Evolutionary conservation across 2,329 filamentous ascomycete genomes (phyloP).

Genomic region (Ophiocordyceps camponoti-leonardi): DNA sequence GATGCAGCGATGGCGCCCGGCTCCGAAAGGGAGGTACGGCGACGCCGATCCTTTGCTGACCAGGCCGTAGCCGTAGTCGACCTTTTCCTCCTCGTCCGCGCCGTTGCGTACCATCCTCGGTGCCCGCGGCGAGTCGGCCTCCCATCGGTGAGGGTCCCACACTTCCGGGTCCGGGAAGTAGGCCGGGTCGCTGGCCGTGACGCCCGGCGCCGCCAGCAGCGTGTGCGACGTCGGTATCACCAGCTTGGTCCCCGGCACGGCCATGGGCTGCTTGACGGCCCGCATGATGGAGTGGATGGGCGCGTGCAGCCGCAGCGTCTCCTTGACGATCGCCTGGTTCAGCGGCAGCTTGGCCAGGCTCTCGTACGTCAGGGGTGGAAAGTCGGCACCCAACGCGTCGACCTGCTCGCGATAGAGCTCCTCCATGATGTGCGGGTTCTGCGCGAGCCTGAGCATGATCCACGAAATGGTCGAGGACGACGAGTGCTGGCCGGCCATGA

Average conservation of each 20-base stretch:
- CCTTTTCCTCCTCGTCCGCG: constrained; percentile 50
- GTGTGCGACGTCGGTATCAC: constrained; percentile 66
- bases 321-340: constrained; percentile 73
- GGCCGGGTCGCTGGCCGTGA: constrained; percentile 51
- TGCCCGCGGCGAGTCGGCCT: constrained; percentile 41
- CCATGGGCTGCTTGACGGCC: constrained; percentile 76
- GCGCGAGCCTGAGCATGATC: constrained; percentile 69
- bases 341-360: constrained; percentile 63
- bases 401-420: constrained; percentile 75
- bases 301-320: constrained; percentile 78
- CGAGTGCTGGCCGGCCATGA: constrained; percentile 86
- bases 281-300: constrained; percentile 94
- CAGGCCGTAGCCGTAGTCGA: constrained; percentile 87
- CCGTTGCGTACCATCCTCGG: constrained; percentile 26
- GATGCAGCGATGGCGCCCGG: constrained; percentile 84
- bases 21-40: constrained; percentile 87
- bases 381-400: constrained; percentile 51
- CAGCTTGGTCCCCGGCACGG: constrained; percentile 65
- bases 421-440: constrained; percentile 60
- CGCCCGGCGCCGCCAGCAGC: constrained; percentile 71
- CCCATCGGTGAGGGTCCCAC: constrained; percentile 91
- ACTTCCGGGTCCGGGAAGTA: constrained; percentile 68
- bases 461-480: constrained; percentile 71
- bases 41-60: constrained; percentile 81
- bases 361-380: constrained; percentile 62